Base-by-base conservation (phyloP, 768 basidiomycete genomes). In the Phaffia australis region DNA sequence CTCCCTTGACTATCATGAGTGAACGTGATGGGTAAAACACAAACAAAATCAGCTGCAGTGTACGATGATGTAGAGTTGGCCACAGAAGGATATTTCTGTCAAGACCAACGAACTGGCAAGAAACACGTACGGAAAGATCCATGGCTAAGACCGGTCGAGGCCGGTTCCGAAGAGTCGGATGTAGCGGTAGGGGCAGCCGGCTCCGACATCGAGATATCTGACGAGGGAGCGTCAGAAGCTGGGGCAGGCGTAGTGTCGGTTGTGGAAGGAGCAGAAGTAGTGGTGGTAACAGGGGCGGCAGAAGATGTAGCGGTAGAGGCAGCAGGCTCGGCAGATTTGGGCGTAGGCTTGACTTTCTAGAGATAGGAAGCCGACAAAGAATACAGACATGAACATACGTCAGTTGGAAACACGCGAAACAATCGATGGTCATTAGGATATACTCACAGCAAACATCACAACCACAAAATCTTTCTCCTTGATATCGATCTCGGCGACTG, bases 381-480 rank as follows among this genome's bases (percentile, higher is more conserved):
- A 5, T 23, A 5, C 4, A 23, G 4, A 15, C 4, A 54, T 23
- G 23, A 60, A 30, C 27, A 60, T 23, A 48, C 5, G 27, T 18
- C 47, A 27, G 55, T 56, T 27, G 55, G 63, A 42, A 16, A 59
- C n/a, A n/a, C n/a, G n/a, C n/a, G 30, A 27, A 42, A 52, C 7
- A 6, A 60, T 11, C 27, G 21, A 14, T 52, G 35, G 18, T 23
- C 55, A 23, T 57, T 29, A 32, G 54, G 3, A 35, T 56, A n/a
- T n/a, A 72, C 79, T 60, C 69, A 93, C 93, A 60, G 91, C 84
- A 46, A 97, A 89, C 94, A 98, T 99, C 52, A 99, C 84, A n/a
- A 99, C 95, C 68, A 98, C 79, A 79, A 99, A 99, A 76, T 95
- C 94, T 80, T 95, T 98, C 78, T 98, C 94, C 79, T 95, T 93